A percentile compares a stretch with the other conserved stretches of the same genome.
phyloP scores from a whole-genome alignment of 768 basidiomycete genomes.

The Tephrocybe sp. region DNA sequence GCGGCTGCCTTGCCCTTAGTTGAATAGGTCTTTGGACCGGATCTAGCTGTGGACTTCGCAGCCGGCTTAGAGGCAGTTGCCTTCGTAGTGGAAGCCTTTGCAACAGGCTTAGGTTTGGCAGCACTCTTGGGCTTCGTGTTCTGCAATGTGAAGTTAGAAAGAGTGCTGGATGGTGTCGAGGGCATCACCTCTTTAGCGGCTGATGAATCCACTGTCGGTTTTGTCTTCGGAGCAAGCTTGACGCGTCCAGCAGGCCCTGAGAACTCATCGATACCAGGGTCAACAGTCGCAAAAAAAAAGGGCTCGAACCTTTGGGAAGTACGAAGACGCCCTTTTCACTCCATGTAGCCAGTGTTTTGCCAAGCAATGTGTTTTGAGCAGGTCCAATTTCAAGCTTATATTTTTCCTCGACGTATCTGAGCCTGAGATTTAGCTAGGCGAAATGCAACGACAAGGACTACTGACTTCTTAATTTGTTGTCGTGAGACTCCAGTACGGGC shows the following conservation, averaged over 20 bases:
- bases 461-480: constrained; percentile 89
- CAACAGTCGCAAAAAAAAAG: background rate
- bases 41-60: constrained; percentile 27
- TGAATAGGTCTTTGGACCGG: constrained; percentile 31
- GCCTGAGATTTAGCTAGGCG: constrained; percentile 13
- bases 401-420: constrained; percentile 77
- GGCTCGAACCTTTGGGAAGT: constrained; percentile 77
- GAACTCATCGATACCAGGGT: constrained; percentile 1
- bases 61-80: constrained; percentile 26
- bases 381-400: constrained; percentile 81
- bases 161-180: constrained; percentile 11
- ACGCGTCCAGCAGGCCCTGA: constrained; percentile 70
- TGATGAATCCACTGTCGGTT: constrained; percentile 33
- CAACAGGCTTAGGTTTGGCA: constrained; percentile 18
- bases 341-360: constrained; percentile 78
- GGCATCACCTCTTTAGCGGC: constrained; percentile 38
- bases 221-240: constrained; percentile 59
- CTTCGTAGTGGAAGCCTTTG: constrained; percentile 22
- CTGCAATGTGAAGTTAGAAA: constrained; percentile 17
- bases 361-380: constrained; percentile 75
- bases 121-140: constrained; percentile 32
- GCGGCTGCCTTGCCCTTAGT: constrained; percentile 17
- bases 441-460: constrained; percentile 9
- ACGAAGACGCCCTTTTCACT: constrained; percentile 80
- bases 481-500: constrained; percentile 84